Base-by-base conservation (phyloP, 306 rosid species). In the Datisca glomerata region DNA sequence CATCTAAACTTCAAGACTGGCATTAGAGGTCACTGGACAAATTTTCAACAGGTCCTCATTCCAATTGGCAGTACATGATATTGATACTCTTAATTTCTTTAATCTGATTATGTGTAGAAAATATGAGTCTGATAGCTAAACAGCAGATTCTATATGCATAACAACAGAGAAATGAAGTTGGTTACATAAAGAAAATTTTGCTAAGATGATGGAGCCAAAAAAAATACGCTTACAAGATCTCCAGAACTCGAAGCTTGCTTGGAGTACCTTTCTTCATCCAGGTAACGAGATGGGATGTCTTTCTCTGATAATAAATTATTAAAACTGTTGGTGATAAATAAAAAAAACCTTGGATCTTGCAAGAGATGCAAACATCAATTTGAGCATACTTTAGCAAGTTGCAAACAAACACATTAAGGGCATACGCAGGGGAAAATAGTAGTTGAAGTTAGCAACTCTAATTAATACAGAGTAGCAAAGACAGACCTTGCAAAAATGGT, bases 401-500 rank as follows among this genome's bases (percentile, higher is more conserved):
- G n/a, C n/a, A n/a, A n/a, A n/a, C n/a, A n/a, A n/a, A n/a, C n/a
- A n/a, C n/a, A n/a, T n/a, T n/a, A n/a, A n/a, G n/a, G 16, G 42
- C 51, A 15, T 13, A n/a, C n/a, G 49, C 50, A 61, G 12, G 45
- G 19, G 22, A 52, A 38, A 24, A 5, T 10, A 24, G 19, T 19
- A n/a, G 35, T 13, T 39, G 18, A 24, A 21, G 36, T 12, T 2
- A 24, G 22, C 31, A 31, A 38, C 14, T 45, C 16, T 15, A 7
- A 37, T 17, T 31, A 10, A 22, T 12, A 45, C 45, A 43, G 45
- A 28, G 13, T 31, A 8, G 28, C 31, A n/a, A 61, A 58, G 46
- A 50, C 75, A 21, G 53, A 84, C 96, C 98, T 55, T 68, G 93
- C 79, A 80, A 75, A 70, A 89, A 89, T 29, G 98, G 98, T 55